Evolutionary conservation across 2,329 filamentous ascomycete species (phyloP), one percentile per base, ranked within the genome.

Genomic region (Aureobasidium melanogenum): DNA sequence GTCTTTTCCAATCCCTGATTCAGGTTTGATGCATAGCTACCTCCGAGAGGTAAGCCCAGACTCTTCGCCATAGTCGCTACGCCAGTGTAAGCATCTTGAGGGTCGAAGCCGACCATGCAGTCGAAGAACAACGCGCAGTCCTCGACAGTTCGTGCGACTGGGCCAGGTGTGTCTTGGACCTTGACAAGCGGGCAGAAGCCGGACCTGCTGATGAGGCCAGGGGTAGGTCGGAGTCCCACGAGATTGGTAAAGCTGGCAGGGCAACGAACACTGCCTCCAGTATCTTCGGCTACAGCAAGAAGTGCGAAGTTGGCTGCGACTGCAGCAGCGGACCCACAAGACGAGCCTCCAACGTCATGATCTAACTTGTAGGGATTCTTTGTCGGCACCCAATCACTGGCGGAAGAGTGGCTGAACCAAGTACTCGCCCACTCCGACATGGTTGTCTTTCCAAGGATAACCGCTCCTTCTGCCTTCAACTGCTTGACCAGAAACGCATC

Each of bases 111-210:
- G 0, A 64, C 69, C 62, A 72, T 62, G 19, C 63, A 64, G 52
- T 73, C 71, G 1, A 73, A 62, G 67, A 73, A 67, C 5, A 68
- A 52, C 0, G 70, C 71, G 26, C 67, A 68, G 58, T 72, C 70
- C 7, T 43, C 62, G n/a, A 72, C 69, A 0, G 69, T 70, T 36
- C 70, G 64, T 1, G 68, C 68, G 65, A 73, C 67, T 1, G 70
- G 69, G 1, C 71, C 70, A 3, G 68, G 68, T 0, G 69, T 72
- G 43, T 72, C 70, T 47, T 71, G 69, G 9, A 63, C 54, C 28
- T 67, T 67, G 43, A 70, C 64, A 5, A 71, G 57, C 6, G 69
- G 68, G 9, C 66, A 69, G 43, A 72, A 66, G 2, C 70, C 69
- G 3, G 63, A 58, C 39, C 70, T 64, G 1, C 65, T 68, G 26